These are phyloP conservation scores for Albatrellus ellisii DNA, from an alignment of 768 basidiomycete species.

Conservation along the genomic window DNA sequence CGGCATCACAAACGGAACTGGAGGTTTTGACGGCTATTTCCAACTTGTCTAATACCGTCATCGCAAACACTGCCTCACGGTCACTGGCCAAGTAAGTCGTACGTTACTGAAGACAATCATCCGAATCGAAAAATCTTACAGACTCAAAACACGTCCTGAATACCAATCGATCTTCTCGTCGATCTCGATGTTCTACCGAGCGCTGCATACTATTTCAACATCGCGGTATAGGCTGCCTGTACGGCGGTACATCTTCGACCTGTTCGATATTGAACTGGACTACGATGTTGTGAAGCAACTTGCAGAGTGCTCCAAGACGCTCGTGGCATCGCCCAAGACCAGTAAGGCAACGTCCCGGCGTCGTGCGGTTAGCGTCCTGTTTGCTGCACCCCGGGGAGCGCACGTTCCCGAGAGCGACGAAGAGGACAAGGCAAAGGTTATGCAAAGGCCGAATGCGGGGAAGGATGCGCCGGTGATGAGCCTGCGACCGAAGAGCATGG, in stretches of 20 bases:
- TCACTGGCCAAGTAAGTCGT: conserved; percentile 62
- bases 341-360: not conserved
- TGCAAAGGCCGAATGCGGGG: conserved; percentile 1
- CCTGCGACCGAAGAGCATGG: conserved; percentile 11
- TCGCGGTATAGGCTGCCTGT: conserved; percentile 88
- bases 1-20: conserved; percentile 55
- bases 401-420: conserved; percentile 13
- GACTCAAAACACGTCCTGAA: conserved; percentile 68
- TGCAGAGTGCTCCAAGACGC: conserved; percentile 31
- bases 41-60: conserved; percentile 90
- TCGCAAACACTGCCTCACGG: conserved; percentile 88
- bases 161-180: conserved; percentile 70
- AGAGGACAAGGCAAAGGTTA: conserved; percentile 8
- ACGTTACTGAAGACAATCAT: conserved; percentile 1
- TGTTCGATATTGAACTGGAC: conserved; percentile 79
- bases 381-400: conserved; percentile 9
- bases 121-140: conserved; percentile 18
- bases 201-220: conserved; percentile 75
- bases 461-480: conserved; percentile 7
- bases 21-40: conserved; percentile 85
- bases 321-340: conserved; percentile 23
- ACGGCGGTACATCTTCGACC: conserved; percentile 81
- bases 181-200: conserved; percentile 69
- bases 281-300: conserved; percentile 43
- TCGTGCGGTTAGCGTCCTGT: conserved; percentile 13